Conservation (phyloP, 495 filamentous ascomycete genomes). For the Hypoxylon subgilvum region DNA sequence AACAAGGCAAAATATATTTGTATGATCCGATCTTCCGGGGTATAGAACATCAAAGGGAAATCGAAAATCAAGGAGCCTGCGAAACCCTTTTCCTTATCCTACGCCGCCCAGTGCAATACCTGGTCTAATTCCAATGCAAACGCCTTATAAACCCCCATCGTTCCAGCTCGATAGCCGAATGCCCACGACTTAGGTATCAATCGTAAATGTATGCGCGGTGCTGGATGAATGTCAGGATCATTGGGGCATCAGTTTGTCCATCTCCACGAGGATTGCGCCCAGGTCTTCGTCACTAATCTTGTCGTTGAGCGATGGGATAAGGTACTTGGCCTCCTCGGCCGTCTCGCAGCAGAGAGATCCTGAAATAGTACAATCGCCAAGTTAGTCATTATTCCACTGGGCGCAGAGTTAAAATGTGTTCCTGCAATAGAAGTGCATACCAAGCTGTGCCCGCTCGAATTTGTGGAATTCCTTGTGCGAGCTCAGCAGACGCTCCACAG, state of each 20-base stretch:
- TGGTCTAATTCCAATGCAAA: conserved; percentile 23
- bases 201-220: neutral
- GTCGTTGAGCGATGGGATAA: conserved; percentile 86
- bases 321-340: conserved; percentile 92
- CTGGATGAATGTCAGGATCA: conserved; percentile 9
- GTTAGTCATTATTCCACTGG: conserved; percentile 1
- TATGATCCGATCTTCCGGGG: conserved; percentile 29
- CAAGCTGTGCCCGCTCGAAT: conserved; percentile 92
- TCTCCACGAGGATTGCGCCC: conserved; percentile 85
- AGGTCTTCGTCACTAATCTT: conserved; percentile 89
- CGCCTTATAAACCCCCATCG: conserved; percentile 8
- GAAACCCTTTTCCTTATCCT: conserved; percentile 31
- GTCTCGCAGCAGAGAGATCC: conserved; percentile 90
- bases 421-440: conserved; percentile 55
- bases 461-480: conserved; percentile 78
- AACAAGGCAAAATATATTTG: no score
- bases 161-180: neutral
- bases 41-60: conserved; percentile 29
- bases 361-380: conserved; percentile 39
- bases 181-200: no score
- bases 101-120: conserved; percentile 32
- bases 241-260: conserved; percentile 71
- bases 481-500: conserved; percentile 81
- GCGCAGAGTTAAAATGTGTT: neutral
- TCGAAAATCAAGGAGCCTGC: conserved; percentile 27